Percentiles rank a stretch among this genome's conserved stretches.
phyloP scores from a whole-genome alignment of 352 stramenopile species.

The Aphanomyces stellatus region DNA sequence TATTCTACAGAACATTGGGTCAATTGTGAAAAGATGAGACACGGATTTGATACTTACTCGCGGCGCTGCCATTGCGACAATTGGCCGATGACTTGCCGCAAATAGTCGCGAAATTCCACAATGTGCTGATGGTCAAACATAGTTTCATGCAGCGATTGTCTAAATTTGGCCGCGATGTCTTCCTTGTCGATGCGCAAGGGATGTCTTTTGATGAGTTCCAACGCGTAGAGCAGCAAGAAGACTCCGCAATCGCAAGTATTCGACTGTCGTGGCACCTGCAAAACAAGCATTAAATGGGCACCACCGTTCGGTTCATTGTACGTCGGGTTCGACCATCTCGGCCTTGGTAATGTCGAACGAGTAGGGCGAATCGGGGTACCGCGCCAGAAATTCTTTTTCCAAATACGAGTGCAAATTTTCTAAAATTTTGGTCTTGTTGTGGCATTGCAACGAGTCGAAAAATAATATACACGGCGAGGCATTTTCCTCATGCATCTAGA shows the following conservation, averaged over 20 bases:
- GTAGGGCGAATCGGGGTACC: constrained; percentile 22
- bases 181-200: constrained; percentile 42
- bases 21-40: neutral
- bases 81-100: constrained; percentile 68
- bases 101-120: constrained; percentile 64
- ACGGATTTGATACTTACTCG: constrained; percentile 21
- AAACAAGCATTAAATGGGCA: constrained; percentile 18
- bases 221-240: constrained; percentile 73
- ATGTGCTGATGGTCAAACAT: constrained; percentile 70
- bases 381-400: constrained; percentile 60
- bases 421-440: constrained; percentile 85
- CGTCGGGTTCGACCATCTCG: constrained; percentile 49
- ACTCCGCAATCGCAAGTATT: constrained; percentile 93
- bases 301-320: too few species aligned
- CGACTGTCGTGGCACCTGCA: constrained; percentile 84
- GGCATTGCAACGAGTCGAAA: constrained; percentile 92
- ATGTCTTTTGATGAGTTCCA: constrained; percentile 50
- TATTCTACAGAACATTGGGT: neutral
- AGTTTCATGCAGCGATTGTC: constrained; percentile 28
- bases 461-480: constrained; percentile 79
- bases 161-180: constrained; percentile 40
- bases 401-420: constrained; percentile 81
- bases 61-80: constrained; percentile 47
- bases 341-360: neutral
- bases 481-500: neutral